These are phyloP conservation scores for Lobulomyces angularis DNA, from an alignment of 192 early-diverging fungal species.

Conservation along the genomic window DNA sequence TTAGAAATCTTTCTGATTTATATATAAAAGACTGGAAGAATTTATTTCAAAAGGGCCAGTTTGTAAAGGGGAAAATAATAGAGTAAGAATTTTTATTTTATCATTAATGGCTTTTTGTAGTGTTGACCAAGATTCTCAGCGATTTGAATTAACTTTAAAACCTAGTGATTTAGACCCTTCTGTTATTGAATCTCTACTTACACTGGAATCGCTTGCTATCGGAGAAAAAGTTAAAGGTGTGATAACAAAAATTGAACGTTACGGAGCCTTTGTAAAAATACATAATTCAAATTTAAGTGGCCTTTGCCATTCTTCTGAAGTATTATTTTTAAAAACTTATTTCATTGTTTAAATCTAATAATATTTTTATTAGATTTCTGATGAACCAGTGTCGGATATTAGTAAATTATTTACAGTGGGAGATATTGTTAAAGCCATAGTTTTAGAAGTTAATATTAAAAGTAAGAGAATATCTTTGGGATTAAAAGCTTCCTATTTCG, in stretches of 20 bases:
- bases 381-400: conserved; percentile 54
- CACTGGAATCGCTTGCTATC: too few species aligned
- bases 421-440: conserved; percentile 68
- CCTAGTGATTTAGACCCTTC: too few species aligned
- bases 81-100: conserved; percentile 8
- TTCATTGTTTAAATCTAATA: background rate
- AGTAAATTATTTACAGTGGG: conserved; percentile 67
- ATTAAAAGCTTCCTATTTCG: conserved; percentile 79
- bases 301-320: conserved; percentile 72
- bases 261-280: conserved; percentile 73
- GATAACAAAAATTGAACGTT: conserved; percentile 55
- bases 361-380: conserved; percentile 41
- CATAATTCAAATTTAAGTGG: conserved; percentile 63
- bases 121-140: conserved; percentile 41
- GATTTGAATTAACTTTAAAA: conserved; percentile 64
- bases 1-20: conserved; percentile 72
- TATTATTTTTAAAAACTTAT: conserved; percentile 2
- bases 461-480: conserved; percentile 62
- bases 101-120: too few species aligned
- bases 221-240: conserved; percentile 72
- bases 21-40: conserved; percentile 75
- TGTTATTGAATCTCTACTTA: too few species aligned
- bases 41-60: conserved; percentile 54
- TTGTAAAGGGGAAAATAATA: conserved; percentile 64
- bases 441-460: conserved; percentile 59